Conservation (phyloP, 2,329 filamentous ascomycete genomes). For the Chalara sp. region DNA sequence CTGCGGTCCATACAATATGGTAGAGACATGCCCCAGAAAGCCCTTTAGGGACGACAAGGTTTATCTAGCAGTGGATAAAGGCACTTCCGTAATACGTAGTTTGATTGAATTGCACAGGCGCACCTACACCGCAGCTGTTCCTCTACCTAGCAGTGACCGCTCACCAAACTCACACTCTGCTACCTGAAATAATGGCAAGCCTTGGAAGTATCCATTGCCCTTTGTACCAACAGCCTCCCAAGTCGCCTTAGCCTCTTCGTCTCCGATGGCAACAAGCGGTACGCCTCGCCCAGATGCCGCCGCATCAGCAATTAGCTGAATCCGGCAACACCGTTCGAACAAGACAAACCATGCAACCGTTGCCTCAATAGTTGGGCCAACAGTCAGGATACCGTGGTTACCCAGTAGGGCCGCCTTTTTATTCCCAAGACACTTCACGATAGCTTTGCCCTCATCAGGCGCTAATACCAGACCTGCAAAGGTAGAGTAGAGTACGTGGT, state of each 20-base stretch:
- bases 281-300: constrained; percentile 53
- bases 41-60: no score
- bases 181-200: not conserved
- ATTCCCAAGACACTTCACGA: constrained; percentile 37
- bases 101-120: not conserved
- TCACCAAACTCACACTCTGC: not conserved
- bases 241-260: constrained; percentile 60
- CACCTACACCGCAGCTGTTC: no score
- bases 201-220: not conserved
- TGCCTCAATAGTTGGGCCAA: constrained; percentile 39
- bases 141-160: not conserved
- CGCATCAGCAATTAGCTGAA: constrained; percentile 45
- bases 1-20: no score
- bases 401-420: constrained; percentile 43
- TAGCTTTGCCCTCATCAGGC: constrained; percentile 40
- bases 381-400: constrained; percentile 46
- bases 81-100: not conserved
- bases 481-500: constrained; percentile 27
- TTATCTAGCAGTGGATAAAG: no score
- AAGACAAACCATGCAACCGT: constrained; percentile 44
- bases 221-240: constrained; percentile 55
- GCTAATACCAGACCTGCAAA: constrained; percentile 45
- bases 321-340: constrained; percentile 39
- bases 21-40: no score
- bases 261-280: constrained; percentile 55